These are phyloP conservation scores for Escovopsis sp. DNA, from an alignment of 2,329 filamentous ascomycete species.

Conservation along the genomic window DNA sequence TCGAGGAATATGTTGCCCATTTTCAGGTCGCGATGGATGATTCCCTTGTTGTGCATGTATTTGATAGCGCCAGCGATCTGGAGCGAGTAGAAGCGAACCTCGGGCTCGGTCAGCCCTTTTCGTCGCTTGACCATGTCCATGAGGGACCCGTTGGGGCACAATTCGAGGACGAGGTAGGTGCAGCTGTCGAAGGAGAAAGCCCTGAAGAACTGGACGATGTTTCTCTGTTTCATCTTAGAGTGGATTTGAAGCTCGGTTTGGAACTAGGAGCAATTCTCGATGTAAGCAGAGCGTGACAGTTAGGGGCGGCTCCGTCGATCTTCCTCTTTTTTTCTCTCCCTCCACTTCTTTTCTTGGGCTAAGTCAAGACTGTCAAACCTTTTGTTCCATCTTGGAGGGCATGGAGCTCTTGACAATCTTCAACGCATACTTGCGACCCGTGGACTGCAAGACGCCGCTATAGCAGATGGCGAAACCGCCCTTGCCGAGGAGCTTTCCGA, in stretches of 20 bases:
- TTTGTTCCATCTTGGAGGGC: slow-evolving; percentile 71
- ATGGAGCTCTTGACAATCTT: slow-evolving; percentile 77
- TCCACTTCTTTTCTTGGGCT: no score
- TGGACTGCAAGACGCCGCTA: slow-evolving; percentile 50
- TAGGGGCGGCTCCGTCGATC: no score
- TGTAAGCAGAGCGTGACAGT: no score
- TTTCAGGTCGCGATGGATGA: slow-evolving; percentile 93
- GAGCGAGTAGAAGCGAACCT: slow-evolving; percentile 84
- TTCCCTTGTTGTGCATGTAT: slow-evolving; percentile 89
- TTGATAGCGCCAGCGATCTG: slow-evolving; percentile 96
- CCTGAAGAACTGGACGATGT: slow-evolving; percentile 89
- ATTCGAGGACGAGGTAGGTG: slow-evolving; percentile 86
- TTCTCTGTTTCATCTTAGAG: slow-evolving; percentile 90
- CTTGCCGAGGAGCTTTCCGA: slow-evolving; percentile 61
- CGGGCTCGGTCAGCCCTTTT: slow-evolving; percentile 79
- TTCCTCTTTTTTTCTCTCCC: no score
- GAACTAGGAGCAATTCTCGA: slow-evolving; percentile 30
- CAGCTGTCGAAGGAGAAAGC: slow-evolving; percentile 81
- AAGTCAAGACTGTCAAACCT: no score
- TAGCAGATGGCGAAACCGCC: slow-evolving; percentile 76
- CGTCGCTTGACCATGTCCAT: slow-evolving; percentile 96
- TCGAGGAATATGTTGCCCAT: slow-evolving; percentile 98
- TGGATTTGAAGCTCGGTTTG: slow-evolving; percentile 90
- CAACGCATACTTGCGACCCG: slow-evolving; percentile 54
- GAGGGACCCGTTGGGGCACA: slow-evolving; percentile 89